These are phyloP conservation scores for Fusarium azukiicola DNA, from an alignment of 2,329 filamentous ascomycete species.

Conservation along the genomic window DNA sequence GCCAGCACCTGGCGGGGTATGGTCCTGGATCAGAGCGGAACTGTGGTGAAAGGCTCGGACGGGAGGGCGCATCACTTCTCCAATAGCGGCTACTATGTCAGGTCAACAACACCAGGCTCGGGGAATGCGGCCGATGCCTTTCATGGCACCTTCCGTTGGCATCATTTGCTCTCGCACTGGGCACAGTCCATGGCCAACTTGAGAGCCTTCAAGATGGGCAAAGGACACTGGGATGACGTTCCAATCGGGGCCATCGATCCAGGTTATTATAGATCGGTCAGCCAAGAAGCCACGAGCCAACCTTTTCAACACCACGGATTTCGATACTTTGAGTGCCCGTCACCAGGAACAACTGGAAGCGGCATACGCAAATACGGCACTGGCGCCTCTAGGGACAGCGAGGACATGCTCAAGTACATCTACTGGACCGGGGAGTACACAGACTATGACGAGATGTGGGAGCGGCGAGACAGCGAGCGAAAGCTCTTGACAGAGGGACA, in stretches of 20 bases:
- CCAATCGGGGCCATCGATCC: not conserved
- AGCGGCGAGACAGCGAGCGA: not conserved
- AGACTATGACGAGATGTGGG: not conserved
- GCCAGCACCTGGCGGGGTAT: not conserved
- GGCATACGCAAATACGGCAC: constrained; percentile 23
- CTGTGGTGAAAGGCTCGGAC: not conserved
- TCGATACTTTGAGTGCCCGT: constrained; percentile 26
- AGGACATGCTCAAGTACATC: constrained; percentile 4
- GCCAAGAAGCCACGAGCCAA: not conserved
- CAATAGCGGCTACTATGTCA: not conserved
- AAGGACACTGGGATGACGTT: constrained; percentile 3
- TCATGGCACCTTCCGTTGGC: constrained; percentile 11
- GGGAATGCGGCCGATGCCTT: not conserved
- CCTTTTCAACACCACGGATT: constrained; percentile 9
- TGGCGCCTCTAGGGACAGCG: not conserved
- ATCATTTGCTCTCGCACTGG: constrained; percentile 33
- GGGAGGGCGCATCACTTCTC: not conserved
- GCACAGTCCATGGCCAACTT: constrained; percentile 7
- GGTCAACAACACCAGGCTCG: accelerated
- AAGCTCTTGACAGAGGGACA: not conserved
- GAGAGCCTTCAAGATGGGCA: constrained; percentile 22
- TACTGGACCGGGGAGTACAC: not conserved
- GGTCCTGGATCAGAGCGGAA: not conserved
- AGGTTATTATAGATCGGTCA: not conserved
- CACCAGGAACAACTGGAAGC: not conserved